A percentile compares a stretch with the other conserved stretches of the same genome.
These are phyloP conservation scores for Fusarium continuum DNA, from an alignment of 2,329 filamentous ascomycete genomes.

Conservation along the genomic window DNA sequence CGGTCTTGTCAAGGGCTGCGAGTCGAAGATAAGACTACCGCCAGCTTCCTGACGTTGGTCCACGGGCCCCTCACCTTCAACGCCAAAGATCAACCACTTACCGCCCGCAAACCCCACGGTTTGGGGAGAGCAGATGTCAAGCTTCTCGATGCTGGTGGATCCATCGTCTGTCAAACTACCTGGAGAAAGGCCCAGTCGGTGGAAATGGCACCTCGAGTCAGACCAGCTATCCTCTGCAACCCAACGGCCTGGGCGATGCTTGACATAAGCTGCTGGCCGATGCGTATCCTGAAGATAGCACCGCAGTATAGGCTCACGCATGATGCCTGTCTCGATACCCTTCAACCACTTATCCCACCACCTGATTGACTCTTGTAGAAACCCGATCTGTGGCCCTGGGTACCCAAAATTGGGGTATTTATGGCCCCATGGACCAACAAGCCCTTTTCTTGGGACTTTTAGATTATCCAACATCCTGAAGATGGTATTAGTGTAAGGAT, in stretches of 20 bases:
- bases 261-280: background rate
- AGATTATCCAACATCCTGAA: slow-evolving; percentile 8
- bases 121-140: slow-evolving; percentile 1
- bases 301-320: background rate
- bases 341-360: slow-evolving; percentile 16
- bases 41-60: slow-evolving; percentile 7
- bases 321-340: background rate
- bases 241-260: background rate
- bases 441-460: background rate
- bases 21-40: background rate
- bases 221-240: background rate
- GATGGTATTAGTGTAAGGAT: slow-evolving; percentile 8
- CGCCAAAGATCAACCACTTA: slow-evolving; percentile 1
- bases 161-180: background rate
- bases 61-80: background rate
- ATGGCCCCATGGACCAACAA: slow-evolving; percentile 8
- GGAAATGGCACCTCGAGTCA: background rate
- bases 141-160: background rate
- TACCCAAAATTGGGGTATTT: slow-evolving; percentile 7
- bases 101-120: background rate
- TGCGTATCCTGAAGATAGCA: background rate
- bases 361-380: background rate
- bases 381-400: background rate
- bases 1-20: background rate
- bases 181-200: background rate